Evolutionary conservation across 106 monocot species (phyloP), one percentile per base, ranked within the genome.

Genomic region (Dendrobium nobile): DNA sequence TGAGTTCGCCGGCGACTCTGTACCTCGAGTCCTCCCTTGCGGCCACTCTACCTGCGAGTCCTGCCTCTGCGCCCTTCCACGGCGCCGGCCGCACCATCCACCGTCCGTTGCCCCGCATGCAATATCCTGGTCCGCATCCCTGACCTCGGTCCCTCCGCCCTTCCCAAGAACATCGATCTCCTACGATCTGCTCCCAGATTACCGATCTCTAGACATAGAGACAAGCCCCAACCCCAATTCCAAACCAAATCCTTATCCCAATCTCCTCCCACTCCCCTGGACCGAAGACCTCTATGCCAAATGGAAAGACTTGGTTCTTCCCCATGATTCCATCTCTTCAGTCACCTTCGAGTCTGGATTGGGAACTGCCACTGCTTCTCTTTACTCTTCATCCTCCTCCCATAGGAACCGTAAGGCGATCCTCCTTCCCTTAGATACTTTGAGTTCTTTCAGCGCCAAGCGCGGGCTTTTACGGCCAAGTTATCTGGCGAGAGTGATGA

Each of bases 11-110:
- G 41, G 77, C 42, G 41, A 77, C 61, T 47, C 79, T 33, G 85
- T 92, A 75, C 97, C 97, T 11, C 97, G 92, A 42, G 94, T 98
- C 17, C 94, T 98, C 67, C 82, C 91, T 18, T 98, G 97, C 87
- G 97, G 97, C 41, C 97, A 98, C 88, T 88, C 94, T 77, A 77
- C 79, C 40, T 98, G 97, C 84, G 88, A 88, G 26, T 27, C 56
- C 11, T 98, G 97, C 85, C 67, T 98, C 80, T 64, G 72, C 54
- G 67, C 70, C 33, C 86, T 98, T 75, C 82, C 92, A 42, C 22
- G 82, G 0, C 75, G 31, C 41, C 79, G 17, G 33, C 86, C 20
- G 80, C 83, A 27, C 84, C 90, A 68, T 55, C 47, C 72, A 64
- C 93, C 20, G 73, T 93, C 27, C 93, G 93, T 31, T 97, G 94